Evolutionary conservation across 2,329 filamentous ascomycete genomes (phyloP).

Genomic region (Colletotrichum acutatum): DNA sequence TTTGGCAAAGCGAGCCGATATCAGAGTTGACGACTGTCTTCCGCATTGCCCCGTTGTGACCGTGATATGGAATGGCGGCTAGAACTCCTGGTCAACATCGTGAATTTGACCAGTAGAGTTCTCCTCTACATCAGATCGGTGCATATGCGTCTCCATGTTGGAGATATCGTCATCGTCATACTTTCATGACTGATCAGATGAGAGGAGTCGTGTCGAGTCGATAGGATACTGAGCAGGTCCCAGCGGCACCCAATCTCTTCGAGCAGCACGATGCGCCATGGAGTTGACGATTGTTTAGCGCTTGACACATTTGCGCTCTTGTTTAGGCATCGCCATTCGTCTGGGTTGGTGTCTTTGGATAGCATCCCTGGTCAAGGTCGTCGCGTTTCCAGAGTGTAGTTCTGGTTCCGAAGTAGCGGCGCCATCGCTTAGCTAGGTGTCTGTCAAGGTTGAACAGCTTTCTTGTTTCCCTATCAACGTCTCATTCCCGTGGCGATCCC

Average conservation of each 20-base stretch:
- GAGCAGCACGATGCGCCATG: neutral
- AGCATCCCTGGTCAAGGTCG: neutral
- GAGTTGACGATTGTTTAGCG: neutral
- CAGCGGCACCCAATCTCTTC: neutral
- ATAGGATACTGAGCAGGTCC: neutral
- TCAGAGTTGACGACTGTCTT: neutral
- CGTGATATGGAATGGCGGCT: neutral
- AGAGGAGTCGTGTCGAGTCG: neutral
- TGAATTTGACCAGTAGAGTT: conserved; percentile 10
- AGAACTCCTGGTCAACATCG: neutral
- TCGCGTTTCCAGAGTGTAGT: neutral
- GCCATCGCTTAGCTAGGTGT: neutral
- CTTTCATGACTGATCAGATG: neutral
- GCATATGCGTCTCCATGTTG: neutral
- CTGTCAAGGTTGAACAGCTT: neutral
- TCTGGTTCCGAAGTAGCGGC: neutral
- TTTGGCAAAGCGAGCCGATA: neutral
- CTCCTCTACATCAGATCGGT: neutral
- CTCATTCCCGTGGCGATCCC: neutral
- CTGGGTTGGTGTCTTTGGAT: neutral
- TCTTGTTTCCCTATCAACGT: neutral
- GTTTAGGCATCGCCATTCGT: neutral
- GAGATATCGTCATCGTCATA: neutral
- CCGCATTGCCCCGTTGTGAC: neutral
- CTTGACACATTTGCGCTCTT: neutral